Evolutionary conservation across 2,329 filamentous ascomycete species (phyloP).

Genomic region (Penicillium glabrum): DNA sequence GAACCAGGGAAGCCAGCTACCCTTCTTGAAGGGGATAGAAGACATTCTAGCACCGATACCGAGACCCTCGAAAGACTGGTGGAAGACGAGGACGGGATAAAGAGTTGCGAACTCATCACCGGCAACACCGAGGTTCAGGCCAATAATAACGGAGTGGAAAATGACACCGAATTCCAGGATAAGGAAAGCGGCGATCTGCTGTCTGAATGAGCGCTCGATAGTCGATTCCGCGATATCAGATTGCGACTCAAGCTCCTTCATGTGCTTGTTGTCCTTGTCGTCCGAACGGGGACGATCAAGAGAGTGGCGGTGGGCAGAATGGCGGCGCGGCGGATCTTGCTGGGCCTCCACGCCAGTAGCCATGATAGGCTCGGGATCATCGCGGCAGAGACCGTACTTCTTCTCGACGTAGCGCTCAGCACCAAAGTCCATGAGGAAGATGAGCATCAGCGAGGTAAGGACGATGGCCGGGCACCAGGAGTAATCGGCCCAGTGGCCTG

Average conservation of each 20-base stretch:
- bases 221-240: background rate
- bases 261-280: slow-evolving; percentile 15
- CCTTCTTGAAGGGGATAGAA: slow-evolving; percentile 52
- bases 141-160: slow-evolving; percentile 65
- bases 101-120: slow-evolving; percentile 58
- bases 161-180: slow-evolving; percentile 62
- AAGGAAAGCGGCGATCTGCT: slow-evolving; percentile 43
- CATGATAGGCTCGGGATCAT: slow-evolving; percentile 23
- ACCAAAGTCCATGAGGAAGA: slow-evolving; percentile 42
- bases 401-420: slow-evolving; percentile 24
- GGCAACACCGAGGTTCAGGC: slow-evolving; percentile 61
- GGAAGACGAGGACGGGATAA: slow-evolving; percentile 62
- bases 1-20: slow-evolving; percentile 50
- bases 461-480: slow-evolving; percentile 56
- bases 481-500: slow-evolving; percentile 53
- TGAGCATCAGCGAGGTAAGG: slow-evolving; percentile 47
- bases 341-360: slow-evolving; percentile 4
- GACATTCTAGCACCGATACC: slow-evolving; percentile 63
- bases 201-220: slow-evolving; percentile 32
- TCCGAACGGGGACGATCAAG: background rate
- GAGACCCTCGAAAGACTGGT: slow-evolving; percentile 64
- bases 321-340: too few species aligned
- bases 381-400: slow-evolving; percentile 24
- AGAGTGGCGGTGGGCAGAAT: background rate
- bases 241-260: slow-evolving; percentile 16